A percentile compares a stretch with the other conserved stretches of the same genome.
phyloP scores from a whole-genome alignment of 2,329 filamentous ascomycete genomes.

The Monilinia aucupariae region DNA sequence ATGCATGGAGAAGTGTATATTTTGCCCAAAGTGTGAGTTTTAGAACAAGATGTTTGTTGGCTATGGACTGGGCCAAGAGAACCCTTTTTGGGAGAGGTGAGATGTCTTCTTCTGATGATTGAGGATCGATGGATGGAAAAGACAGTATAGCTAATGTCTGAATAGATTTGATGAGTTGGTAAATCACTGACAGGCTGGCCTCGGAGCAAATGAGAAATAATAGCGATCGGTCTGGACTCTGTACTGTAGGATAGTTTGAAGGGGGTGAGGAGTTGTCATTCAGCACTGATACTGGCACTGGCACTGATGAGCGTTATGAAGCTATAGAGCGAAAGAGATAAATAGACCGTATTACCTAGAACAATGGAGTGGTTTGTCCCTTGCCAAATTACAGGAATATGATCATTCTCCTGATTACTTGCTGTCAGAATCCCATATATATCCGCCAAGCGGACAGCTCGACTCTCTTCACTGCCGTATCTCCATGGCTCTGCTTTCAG shows the following conservation, averaged over 20 bases:
- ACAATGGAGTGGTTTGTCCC: background rate
- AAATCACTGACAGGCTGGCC: background rate
- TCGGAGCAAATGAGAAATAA: background rate
- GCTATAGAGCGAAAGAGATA: background rate
- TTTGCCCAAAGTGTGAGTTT: conserved; percentile 97
- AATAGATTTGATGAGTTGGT: conserved; percentile 10
- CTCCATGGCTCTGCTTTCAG: too few species aligned
- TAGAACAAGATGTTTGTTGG: conserved; percentile 77
- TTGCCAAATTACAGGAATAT: background rate
- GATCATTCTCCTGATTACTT: too few species aligned
- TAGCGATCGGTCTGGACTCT: background rate
- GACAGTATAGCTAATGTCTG: background rate
- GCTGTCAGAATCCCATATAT: too few species aligned
- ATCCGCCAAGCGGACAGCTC: background rate
- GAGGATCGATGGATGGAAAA: background rate
- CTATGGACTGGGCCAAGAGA: conserved; percentile 99
- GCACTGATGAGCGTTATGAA: background rate
- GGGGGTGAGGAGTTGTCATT: background rate
- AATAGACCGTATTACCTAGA: background rate
- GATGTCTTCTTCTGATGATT: conserved; percentile 2
- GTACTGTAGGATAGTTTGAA: background rate
- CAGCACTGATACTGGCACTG: background rate
- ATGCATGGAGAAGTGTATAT: conserved; percentile 93
- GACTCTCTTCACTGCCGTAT: too few species aligned
- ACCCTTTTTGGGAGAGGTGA: conserved; percentile 89